Evolutionary conservation across 1,139 yeast species (phyloP), one percentile per base, ranked within the genome.

Genomic region (Sugiyamaella novakii): DNA sequence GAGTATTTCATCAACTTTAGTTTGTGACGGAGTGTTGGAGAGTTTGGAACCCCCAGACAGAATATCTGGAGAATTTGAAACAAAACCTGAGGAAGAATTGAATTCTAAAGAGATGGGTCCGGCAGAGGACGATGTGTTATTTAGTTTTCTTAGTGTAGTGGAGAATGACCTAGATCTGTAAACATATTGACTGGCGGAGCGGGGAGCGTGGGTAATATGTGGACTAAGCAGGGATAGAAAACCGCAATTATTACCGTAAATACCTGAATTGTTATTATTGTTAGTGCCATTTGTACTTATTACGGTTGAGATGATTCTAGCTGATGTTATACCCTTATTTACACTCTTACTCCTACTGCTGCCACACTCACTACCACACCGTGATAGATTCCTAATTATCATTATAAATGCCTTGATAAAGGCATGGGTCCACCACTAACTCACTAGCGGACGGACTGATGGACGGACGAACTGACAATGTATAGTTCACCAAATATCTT

Each of bases 121-220:
- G 2, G 31, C 12, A 14, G 31, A 27, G 33, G 43, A 29, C 5
- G 25, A 14, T n/a, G 34, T 11, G 12, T 28, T 21, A n/a, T 10
- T 19, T 11, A 6, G 8, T n/a, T 3, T 22, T 10, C 10, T 21
- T 3, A 24, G 2, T 3, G 27, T 34, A 11, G 15, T 12, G 7
- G 27, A 19, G 17, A 34, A 34, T n/a, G 38, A 19, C 10, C 38
- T 19, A n/a, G n/a, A n/a, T n/a, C n/a, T n/a, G n/a, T n/a, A n/a
- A n/a, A n/a, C n/a, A n/a, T n/a, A n/a, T n/a, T n/a, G n/a, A n/a
- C n/a, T n/a, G n/a, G n/a, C n/a, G n/a, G n/a, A n/a, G n/a, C n/a
- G n/a, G n/a, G n/a, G n/a, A n/a, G n/a, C n/a, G n/a, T n/a, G n/a
- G n/a, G n/a, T n/a, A n/a, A n/a, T n/a, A n/a, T n/a, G n/a, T n/a